These are phyloP conservation scores for Saccharomycopsis guyanensis DNA, from an alignment of 805 yeast species.

Conservation along the genomic window DNA sequence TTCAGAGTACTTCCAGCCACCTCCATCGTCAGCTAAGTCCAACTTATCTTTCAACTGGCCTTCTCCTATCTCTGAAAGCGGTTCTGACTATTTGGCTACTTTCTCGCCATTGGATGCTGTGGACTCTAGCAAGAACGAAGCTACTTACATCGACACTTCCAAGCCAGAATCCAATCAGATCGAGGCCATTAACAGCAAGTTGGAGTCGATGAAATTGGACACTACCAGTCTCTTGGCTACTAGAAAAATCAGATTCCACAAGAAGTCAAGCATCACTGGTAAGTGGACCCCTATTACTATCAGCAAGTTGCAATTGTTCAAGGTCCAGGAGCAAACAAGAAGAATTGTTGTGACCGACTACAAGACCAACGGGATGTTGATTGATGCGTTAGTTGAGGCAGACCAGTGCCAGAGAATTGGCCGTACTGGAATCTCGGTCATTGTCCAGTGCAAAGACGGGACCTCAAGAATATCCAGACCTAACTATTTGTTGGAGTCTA, in stretches of 20 bases:
- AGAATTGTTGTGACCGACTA: slow-evolving; percentile 12
- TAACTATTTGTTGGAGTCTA: slow-evolving; percentile 18
- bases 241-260: slow-evolving; percentile 19
- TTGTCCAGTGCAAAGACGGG: slow-evolving; percentile 18
- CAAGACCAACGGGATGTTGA: slow-evolving; percentile 15
- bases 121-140: background rate
- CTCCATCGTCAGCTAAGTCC: background rate
- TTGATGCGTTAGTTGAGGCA: slow-evolving; percentile 15
- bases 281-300: slow-evolving; percentile 20
- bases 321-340: background rate
- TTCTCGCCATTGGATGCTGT: background rate
- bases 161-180: background rate
- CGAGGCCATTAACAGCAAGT: background rate
- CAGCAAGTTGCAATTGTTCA: slow-evolving; percentile 7
- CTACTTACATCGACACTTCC: no score
- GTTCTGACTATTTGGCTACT: background rate
- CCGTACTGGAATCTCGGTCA: slow-evolving; percentile 16
- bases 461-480: slow-evolving; percentile 6
- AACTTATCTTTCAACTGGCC: background rate
- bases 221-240: background rate
- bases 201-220: background rate
- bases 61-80: slow-evolving; percentile 2
- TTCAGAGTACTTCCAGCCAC: background rate
- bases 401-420: slow-evolving; percentile 14
- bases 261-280: slow-evolving; percentile 19